Evolutionary conservation across 331 rosid genomes (phyloP).

Genomic region (Cydonia oblonga): DNA sequence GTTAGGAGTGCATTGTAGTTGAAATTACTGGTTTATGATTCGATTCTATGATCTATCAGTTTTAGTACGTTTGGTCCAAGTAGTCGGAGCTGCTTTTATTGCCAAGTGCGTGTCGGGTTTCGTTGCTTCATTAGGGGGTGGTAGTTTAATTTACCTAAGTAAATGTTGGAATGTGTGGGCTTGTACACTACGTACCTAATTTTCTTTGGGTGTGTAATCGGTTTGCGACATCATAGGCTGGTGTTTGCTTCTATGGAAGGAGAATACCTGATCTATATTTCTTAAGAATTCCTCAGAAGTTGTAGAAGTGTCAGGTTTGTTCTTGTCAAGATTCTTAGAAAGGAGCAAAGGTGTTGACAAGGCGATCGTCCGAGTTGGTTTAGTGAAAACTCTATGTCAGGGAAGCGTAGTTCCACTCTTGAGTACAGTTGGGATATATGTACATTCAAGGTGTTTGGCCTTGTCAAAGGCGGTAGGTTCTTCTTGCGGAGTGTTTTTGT

Average conservation of each 20-base stretch:
- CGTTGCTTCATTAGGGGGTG: neutral
- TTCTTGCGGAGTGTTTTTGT: neutral
- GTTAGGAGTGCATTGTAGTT: neutral
- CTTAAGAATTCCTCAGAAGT: neutral
- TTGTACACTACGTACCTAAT: neutral
- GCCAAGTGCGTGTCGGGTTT: neutral
- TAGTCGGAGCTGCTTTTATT: neutral
- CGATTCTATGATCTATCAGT: neutral
- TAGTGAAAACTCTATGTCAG: neutral
- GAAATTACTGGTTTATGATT: constrained; percentile 9
- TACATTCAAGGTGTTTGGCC: neutral
- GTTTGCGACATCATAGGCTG: neutral
- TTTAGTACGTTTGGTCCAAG: neutral
- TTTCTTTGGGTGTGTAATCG: neutral
- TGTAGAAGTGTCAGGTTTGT: neutral
- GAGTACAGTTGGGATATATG: neutral
- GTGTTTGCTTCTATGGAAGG: neutral
- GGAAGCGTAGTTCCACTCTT: neutral
- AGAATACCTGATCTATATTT: neutral
- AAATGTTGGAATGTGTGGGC: neutral
- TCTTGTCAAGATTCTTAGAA: neutral
- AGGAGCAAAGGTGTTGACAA: neutral
- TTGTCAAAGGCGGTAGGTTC: neutral
- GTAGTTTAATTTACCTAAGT: neutral
- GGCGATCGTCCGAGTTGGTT: neutral